A percentile compares a stretch with the other conserved stretches of the same genome.
These are phyloP conservation scores for Ophiostoma quercus DNA, from an alignment of 2,329 filamentous ascomycete species.

Conservation along the genomic window DNA sequence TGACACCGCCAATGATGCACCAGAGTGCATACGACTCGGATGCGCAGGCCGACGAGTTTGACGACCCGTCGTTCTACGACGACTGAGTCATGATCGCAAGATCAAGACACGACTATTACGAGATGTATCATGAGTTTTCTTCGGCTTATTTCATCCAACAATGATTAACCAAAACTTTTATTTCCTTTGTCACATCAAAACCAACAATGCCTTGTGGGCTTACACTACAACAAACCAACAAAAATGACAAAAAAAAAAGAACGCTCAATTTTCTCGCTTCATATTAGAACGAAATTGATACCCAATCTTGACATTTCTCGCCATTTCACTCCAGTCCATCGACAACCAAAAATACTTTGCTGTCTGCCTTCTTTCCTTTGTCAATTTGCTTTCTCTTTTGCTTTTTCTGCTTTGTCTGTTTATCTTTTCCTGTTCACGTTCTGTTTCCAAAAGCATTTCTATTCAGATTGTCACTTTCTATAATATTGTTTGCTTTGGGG, in stretches of 20 bases:
- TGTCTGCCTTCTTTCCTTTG: background rate
- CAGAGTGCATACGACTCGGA: slow-evolving; percentile 56
- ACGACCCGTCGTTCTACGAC: slow-evolving; percentile 56
- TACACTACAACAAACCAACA: background rate
- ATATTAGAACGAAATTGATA: slow-evolving; percentile 7
- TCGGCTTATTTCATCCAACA: background rate
- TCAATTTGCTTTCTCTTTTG: slow-evolving; percentile 4
- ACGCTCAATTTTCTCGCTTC: slow-evolving; percentile 13
- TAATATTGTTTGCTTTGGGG: background rate
- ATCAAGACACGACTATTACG: background rate
- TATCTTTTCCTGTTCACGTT: background rate
- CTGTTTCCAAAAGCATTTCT: slow-evolving; percentile 4
- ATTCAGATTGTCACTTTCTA: background rate
- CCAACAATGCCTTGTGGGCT: background rate
- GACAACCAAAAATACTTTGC: slow-evolving; percentile 3
- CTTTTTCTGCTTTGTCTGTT: background rate
- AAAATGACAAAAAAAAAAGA: background rate
- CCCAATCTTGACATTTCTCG: slow-evolving; percentile 2
- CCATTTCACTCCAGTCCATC: background rate
- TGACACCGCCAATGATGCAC: slow-evolving; percentile 59
- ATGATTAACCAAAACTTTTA: background rate
- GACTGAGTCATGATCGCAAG: slow-evolving; percentile 32
- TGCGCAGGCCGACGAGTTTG: slow-evolving; percentile 54
- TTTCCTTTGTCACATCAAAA: slow-evolving; percentile 9
- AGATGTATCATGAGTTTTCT: slow-evolving; percentile 10